Conservation (phyloP, 495 filamentous ascomycete genomes). For the Hypomontagnella monticulosa region DNA sequence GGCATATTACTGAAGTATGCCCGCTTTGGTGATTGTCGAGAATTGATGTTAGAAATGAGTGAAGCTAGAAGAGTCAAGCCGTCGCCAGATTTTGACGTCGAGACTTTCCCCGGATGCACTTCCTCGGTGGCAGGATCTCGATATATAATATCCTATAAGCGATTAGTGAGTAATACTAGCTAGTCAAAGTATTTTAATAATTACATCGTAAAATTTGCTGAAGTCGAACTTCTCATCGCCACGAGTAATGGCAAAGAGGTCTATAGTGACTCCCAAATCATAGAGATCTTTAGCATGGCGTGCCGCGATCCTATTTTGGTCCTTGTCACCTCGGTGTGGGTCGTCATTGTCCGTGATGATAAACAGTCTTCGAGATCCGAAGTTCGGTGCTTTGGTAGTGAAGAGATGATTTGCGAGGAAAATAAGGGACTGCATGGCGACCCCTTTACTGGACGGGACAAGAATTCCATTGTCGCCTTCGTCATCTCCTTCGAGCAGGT, state of each 20-base stretch:
- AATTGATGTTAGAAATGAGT: conserved; percentile 89
- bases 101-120: conserved; percentile 48
- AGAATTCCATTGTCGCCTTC: conserved; percentile 76
- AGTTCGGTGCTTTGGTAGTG: conserved; percentile 93
- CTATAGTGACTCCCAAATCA: conserved; percentile 91
- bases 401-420: conserved; percentile 98
- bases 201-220: conserved; percentile 90
- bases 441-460: conserved; percentile 71
- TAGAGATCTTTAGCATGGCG: conserved; percentile 94
- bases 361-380: conserved; percentile 89
- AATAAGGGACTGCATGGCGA: conserved; percentile 88
- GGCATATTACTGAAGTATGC: conserved; percentile 86
- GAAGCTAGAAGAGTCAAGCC: conserved; percentile 84
- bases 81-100: conserved; percentile 66
- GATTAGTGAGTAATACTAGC: conserved; percentile 35
- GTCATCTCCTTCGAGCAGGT: conserved; percentile 71
- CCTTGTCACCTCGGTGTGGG: conserved; percentile 78
- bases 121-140: conserved; percentile 71
- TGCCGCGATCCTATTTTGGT: conserved; percentile 75
- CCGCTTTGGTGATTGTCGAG: conserved; percentile 85
- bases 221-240: conserved; percentile 80
- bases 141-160: conserved; percentile 80
- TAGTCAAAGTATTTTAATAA: conserved; percentile 18
- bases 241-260: conserved; percentile 89
- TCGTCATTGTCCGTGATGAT: conserved; percentile 96